Base-by-base conservation (phyloP, 2,329 filamentous ascomycete genomes). In the Penicillium sclerotiorum region DNA sequence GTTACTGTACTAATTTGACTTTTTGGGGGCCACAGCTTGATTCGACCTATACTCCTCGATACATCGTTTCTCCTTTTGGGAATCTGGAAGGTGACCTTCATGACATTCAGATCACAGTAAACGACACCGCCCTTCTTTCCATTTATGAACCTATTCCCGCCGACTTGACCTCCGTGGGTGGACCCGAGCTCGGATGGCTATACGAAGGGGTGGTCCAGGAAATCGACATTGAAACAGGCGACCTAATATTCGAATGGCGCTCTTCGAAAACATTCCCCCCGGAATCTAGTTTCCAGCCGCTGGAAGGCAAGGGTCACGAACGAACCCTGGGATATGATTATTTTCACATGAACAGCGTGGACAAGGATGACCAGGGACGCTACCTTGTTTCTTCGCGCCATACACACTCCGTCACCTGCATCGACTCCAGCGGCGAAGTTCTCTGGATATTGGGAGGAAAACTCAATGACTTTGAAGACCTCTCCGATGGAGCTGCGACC, bases 311-410 rank as follows among this genome's bases (percentile, higher is more conserved):
- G 33, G 63, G 57, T 9, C 40, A 47, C 36, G 55, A 49, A 22
- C 57, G 62, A 15, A 55, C 45, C 8, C 42, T 38, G 28, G 61
- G 74, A 4, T 81, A 73, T 65, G 80, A 82, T 58, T 81, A 76
- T 58, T 80, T 80, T 59, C 78, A 81, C 60, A 73, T 82, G 59
- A 82, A 81, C 63, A 78, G 75, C 35, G 69, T 80, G 47, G 75
- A 77, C 61, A 80, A 80, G 62, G 73, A 78, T 55, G 56, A 64
- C 8, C 64, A 72, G 2, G 77, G 72, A 12, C 68, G 70, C 45
- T 74, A 74, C 42, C 58, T 74, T 11, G 60, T 78, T 30, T 77
- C 73, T 3, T 66, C 69, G 1, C 72, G 77, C 13, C 72, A 67
- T 27, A 57, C 58, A 13, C 60, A 66, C 33, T 53, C 56, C 4